These are phyloP conservation scores for Hura crepitans DNA, from an alignment of 441 rosid genomes.

Conservation along the genomic window DNA sequence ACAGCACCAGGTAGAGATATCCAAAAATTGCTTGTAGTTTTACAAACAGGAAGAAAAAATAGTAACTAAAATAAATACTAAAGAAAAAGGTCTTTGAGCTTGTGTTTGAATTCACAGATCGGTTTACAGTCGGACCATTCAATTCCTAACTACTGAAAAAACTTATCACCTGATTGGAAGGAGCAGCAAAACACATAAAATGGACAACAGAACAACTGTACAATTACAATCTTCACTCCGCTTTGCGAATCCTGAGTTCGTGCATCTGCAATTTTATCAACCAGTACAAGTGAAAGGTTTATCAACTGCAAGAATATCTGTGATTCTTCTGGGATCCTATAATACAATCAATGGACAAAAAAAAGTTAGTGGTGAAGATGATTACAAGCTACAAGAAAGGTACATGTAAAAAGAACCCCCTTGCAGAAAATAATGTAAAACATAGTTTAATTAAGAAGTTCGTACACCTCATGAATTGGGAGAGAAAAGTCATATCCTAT, in stretches of 20 bases:
- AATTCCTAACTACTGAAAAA: constrained; percentile 2
- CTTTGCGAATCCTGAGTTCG: neutral
- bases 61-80: no score
- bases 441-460: neutral
- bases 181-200: neutral
- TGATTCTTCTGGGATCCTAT: neutral
- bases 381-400: neutral
- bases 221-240: neutral
- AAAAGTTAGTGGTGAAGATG: neutral
- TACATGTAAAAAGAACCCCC: neutral
- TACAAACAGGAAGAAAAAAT: no score
- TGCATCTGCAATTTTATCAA: neutral
- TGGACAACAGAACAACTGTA: constrained; percentile 7
- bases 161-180: constrained; percentile 2
- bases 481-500: neutral
- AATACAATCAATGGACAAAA: neutral
- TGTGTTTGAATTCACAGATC: neutral
- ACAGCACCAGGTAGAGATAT: no score
- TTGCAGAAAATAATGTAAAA: neutral
- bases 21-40: no score
- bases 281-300: constrained; percentile 1
- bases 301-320: neutral
- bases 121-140: constrained; percentile 16
- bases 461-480: neutral
- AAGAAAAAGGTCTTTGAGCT: no score